phyloP scores from a whole-genome alignment of 768 basidiomycete genomes.

The Boletus bicolor region DNA sequence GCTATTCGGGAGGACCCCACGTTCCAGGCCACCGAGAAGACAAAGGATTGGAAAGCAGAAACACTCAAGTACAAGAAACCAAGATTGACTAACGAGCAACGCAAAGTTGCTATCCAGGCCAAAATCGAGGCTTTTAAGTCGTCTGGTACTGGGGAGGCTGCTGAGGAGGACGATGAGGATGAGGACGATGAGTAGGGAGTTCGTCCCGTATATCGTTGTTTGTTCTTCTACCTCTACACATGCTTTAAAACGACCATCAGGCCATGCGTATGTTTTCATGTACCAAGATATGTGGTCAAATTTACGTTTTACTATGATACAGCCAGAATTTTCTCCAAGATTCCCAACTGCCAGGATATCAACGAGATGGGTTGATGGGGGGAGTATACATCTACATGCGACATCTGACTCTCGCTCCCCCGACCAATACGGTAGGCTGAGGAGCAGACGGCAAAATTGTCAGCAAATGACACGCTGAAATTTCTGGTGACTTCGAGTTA shows the following conservation, averaged over 20 bases:
- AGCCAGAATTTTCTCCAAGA: slow-evolving; percentile 41
- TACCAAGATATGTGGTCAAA: slow-evolving; percentile 11
- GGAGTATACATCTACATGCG: slow-evolving; percentile 40
- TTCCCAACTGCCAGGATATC: slow-evolving; percentile 52
- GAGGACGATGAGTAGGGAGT: slow-evolving; percentile 54
- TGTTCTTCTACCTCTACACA: background rate
- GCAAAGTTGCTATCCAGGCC: slow-evolving; percentile 73
- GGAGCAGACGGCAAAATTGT: slow-evolving; percentile 51
- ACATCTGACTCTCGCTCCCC: slow-evolving; percentile 38
- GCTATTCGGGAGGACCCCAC: slow-evolving; percentile 93
- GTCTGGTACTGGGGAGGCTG: slow-evolving; percentile 46
- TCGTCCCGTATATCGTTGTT: background rate
- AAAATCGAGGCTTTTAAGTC: slow-evolving; percentile 92
- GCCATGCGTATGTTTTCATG: slow-evolving; percentile 21
- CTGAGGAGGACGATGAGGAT: slow-evolving; percentile 35
- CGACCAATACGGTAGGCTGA: slow-evolving; percentile 54
- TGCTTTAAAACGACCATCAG: slow-evolving; percentile 13
- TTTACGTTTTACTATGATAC: slow-evolving; percentile 14
- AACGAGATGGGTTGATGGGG: slow-evolving; percentile 35
- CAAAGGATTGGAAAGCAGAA: slow-evolving; percentile 90
- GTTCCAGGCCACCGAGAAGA: slow-evolving; percentile 88
- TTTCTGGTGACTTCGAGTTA: slow-evolving; percentile 42
- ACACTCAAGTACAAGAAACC: slow-evolving; percentile 60
- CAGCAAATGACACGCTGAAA: slow-evolving; percentile 55
- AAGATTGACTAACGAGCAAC: slow-evolving; percentile 74